Conservation (phyloP, 2,329 filamentous ascomycete species). For the Cladosporium sp. region DNA sequence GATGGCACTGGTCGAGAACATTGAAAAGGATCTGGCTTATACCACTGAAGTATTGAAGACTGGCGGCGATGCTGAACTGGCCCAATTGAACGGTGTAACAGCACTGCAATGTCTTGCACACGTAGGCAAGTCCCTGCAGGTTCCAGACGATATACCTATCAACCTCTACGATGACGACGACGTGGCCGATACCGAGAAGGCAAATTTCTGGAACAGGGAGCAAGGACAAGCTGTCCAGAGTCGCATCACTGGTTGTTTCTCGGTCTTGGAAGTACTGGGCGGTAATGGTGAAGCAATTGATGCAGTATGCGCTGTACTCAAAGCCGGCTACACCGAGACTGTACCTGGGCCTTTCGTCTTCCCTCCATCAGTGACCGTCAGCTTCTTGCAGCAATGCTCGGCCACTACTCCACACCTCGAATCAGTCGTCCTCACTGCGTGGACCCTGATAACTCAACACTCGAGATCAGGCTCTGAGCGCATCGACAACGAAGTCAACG, state of each 20-base stretch:
- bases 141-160: slow-evolving; percentile 64
- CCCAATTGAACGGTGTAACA: slow-evolving; percentile 48
- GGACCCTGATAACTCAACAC: slow-evolving; percentile 60
- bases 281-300: slow-evolving; percentile 68
- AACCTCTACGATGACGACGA: slow-evolving; percentile 61
- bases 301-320: slow-evolving; percentile 68
- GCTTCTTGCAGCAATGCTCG: slow-evolving; percentile 57
- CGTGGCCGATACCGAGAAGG: slow-evolving; percentile 27
- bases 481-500: slow-evolving; percentile 51
- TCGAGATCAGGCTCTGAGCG: slow-evolving; percentile 38
- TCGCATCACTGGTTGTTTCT: slow-evolving; percentile 54
- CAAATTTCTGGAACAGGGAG: slow-evolving; percentile 50
- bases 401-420: slow-evolving; percentile 67
- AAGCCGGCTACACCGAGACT: slow-evolving; percentile 72
- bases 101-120: slow-evolving; percentile 68
- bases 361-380: slow-evolving; percentile 63
- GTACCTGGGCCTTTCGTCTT: slow-evolving; percentile 77
- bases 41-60: slow-evolving; percentile 34
- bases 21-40: slow-evolving; percentile 54
- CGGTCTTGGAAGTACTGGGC: slow-evolving; percentile 55
- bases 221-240: slow-evolving; percentile 53
- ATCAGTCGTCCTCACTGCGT: slow-evolving; percentile 68
- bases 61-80: slow-evolving; percentile 41
- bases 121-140: slow-evolving; percentile 72
- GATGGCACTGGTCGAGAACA: slow-evolving; percentile 47